Percentiles rank a stretch among this genome's conserved stretches.
These are phyloP conservation scores for Volvariella volvacea DNA, from an alignment of 1,284 basidiomycete species.

Conservation along the genomic window DNA sequence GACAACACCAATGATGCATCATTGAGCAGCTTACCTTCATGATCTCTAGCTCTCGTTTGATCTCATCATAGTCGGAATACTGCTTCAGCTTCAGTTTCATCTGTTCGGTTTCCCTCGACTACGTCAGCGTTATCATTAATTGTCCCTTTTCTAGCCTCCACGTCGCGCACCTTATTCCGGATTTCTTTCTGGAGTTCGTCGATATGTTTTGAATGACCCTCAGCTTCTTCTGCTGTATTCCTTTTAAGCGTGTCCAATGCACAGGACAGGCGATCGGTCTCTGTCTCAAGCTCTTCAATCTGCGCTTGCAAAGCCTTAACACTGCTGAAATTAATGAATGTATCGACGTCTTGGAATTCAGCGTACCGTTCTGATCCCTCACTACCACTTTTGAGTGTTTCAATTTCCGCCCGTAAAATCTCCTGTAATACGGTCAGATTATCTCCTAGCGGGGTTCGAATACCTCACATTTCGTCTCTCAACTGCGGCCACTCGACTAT, in stretches of 20 bases:
- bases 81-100: slow-evolving; percentile 65
- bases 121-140: slow-evolving; percentile 1
- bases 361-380: slow-evolving; percentile 70
- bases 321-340: slow-evolving; percentile 27
- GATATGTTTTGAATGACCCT: slow-evolving; percentile 40
- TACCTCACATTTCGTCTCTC: slow-evolving; percentile 82
- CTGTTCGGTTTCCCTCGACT: slow-evolving; percentile 59
- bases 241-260: slow-evolving; percentile 68
- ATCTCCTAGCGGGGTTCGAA: neutral
- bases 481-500: slow-evolving; percentile 84
- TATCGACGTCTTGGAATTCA: neutral
- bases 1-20: neutral
- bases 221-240: slow-evolving; percentile 43
- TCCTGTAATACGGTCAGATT: slow-evolving; percentile 47
- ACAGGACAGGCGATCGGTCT: slow-evolving; percentile 63
- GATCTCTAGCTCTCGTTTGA: slow-evolving; percentile 93
- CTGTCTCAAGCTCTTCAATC: slow-evolving; percentile 66
- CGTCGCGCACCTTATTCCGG: slow-evolving; percentile 41
- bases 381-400: slow-evolving; percentile 76
- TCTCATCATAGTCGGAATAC: slow-evolving; percentile 87
- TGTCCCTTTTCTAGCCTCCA: neutral
- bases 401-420: slow-evolving; percentile 88
- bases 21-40: slow-evolving; percentile 69
- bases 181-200: slow-evolving; percentile 62
- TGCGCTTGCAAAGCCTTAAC: slow-evolving; percentile 69